A percentile compares a stretch with the other conserved stretches of the same genome.
phyloP scores from a whole-genome alignment of 352 stramenopile species.

The Globisporangium spinosum region DNA sequence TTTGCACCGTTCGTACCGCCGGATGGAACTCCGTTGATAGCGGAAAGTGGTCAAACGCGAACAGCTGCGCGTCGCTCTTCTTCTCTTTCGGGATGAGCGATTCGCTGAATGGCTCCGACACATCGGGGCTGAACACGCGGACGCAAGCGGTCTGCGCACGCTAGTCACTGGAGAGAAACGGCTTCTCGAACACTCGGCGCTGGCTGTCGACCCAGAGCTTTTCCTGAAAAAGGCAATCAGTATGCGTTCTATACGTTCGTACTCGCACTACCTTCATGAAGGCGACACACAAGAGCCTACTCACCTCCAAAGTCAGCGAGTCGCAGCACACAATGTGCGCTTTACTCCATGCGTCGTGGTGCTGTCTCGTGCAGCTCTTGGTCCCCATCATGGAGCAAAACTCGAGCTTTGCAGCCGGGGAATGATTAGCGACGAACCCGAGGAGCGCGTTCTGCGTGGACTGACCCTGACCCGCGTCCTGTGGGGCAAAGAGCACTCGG shows the following conservation, averaged over 20 bases:
- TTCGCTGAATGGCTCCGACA: slow-evolving; percentile 21
- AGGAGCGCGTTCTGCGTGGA: slow-evolving; percentile 2
- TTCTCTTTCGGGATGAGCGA: slow-evolving; percentile 15
- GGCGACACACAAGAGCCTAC: neutral
- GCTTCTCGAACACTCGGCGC: slow-evolving; percentile 21
- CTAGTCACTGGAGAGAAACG: slow-evolving; percentile 16
- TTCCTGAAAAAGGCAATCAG: slow-evolving; percentile 8
- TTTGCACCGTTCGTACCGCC: neutral
- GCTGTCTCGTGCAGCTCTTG: neutral
- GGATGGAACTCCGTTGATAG: neutral
- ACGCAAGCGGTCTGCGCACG: neutral
- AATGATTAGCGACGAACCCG: slow-evolving; percentile 5
- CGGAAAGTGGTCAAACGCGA: slow-evolving; percentile 24
- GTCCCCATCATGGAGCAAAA: slow-evolving; percentile 1
- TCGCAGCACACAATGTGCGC: slow-evolving; percentile 14
- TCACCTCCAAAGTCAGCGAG: slow-evolving; percentile 11
- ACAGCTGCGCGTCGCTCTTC: slow-evolving; percentile 8
- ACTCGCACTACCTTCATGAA: neutral
- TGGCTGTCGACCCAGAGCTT: slow-evolving; percentile 23
- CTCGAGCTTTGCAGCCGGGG: neutral
- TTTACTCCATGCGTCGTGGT: slow-evolving; percentile 12
- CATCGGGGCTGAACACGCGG: slow-evolving; percentile 15
- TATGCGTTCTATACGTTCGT: neutral
- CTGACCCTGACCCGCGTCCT: neutral
- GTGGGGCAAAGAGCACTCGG: slow-evolving; percentile 7